Conservation (phyloP, 768 basidiomycete genomes). For the Lentinula detonsa region DNA sequence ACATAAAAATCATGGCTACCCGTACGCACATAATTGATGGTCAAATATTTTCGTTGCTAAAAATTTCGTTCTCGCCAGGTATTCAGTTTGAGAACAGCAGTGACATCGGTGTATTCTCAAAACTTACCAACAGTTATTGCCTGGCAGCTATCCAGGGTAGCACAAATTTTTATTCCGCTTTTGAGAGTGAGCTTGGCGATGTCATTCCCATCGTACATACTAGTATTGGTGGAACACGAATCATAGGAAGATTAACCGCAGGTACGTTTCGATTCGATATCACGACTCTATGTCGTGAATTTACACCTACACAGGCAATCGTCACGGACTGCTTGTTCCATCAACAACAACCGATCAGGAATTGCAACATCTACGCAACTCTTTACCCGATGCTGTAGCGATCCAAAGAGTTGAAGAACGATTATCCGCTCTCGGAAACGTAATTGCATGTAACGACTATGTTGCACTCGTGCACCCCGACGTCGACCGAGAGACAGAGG, state of each 20-base stretch:
- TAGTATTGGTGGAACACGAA: constrained; percentile 89
- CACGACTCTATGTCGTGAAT: not conserved
- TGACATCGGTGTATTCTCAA: constrained; percentile 95
- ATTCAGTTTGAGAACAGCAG: constrained; percentile 91
- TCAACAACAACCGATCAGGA: constrained; percentile 97
- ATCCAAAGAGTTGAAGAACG: constrained; percentile 97
- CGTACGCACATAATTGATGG: constrained; percentile 25
- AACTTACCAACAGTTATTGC: constrained; percentile 98
- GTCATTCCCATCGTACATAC: constrained; percentile 96
- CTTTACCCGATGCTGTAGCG: constrained; percentile 87
- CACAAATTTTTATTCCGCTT: constrained; percentile 97
- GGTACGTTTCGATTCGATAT: constrained; percentile 37
- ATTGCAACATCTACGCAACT: constrained; percentile 94
- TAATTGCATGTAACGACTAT: constrained; percentile 98
- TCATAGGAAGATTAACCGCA: constrained; percentile 88
- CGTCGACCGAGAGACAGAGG: constrained; percentile 96
- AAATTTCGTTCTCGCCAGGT: constrained; percentile 38
- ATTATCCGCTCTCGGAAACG: constrained; percentile 94
- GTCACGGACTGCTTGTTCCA: constrained; percentile 95
- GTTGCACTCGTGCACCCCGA: constrained; percentile 99
- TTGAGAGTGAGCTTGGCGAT: constrained; percentile 90
- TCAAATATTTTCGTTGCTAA: constrained; percentile 2
- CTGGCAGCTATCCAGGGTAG: constrained; percentile 90
- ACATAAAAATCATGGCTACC: constrained; percentile 35
- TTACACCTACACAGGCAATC: constrained; percentile 57